Evolutionary conservation across 2,329 filamentous ascomycete species (phyloP), one percentile per base, ranked within the genome.

Genomic region (Fusarium fujikuroi): DNA sequence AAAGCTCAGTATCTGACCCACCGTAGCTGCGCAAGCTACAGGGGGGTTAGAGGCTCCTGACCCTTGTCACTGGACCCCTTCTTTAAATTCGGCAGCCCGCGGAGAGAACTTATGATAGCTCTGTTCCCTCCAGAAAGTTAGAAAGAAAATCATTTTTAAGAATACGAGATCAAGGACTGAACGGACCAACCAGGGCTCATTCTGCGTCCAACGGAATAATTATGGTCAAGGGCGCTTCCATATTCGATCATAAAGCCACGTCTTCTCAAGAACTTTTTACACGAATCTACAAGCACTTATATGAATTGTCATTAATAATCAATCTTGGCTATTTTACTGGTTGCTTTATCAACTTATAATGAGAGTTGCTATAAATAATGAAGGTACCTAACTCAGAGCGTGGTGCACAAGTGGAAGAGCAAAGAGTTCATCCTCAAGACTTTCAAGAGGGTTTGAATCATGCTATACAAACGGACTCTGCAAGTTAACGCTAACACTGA

Each of bases 61-160:
- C 49, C 68, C 67, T 46, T 43, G 68, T 74, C 58, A 49, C 53
- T 63, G 42, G 66, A 73, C 62, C 70, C 70, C 42, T 60, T 58
- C 40, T 34, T 21, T 49, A 47, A 14, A 44, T 39, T 66, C 46
- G 54, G 39, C 36, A 62, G 53, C 49, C 56, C n/a, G 52, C 50
- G 62, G 64, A 49, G 40, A 66, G n/a, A 47, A 52, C 32, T 52
- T 43, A 47, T 39, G 37, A 46, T 42, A 30, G 44, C 42, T 42
- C 34, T 42, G 47, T 21, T 37, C 18, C 11, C 36, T 25, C 25
- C 15, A 21, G 25, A 40, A 37, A 12, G 14, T 37, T 12, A 16
- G 34, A 40, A 11, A 44, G 43, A 28, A 18, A 32, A 30, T 56
- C 14, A 21, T 54, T 23, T 12, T 47, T 36, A 49, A 49, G n/a